phyloP scores from a whole-genome alignment of 164 flowering plant genomes.

The Stephania japonica region DNA sequence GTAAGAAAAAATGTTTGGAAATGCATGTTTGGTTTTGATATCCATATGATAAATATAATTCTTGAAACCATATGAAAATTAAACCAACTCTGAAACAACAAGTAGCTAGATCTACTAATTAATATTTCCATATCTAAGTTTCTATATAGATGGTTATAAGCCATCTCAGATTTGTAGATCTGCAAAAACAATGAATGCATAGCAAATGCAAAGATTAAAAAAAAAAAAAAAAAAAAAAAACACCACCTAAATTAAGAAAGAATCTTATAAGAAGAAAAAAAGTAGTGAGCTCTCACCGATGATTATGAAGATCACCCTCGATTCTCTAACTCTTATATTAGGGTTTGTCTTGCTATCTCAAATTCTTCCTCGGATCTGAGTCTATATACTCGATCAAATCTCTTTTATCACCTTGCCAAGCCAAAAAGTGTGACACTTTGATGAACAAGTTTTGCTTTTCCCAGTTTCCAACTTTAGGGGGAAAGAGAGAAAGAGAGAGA shows the following conservation, averaged over 20 bases:
- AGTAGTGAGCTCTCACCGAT: slow-evolving; percentile 14
- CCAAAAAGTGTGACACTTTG: not conserved
- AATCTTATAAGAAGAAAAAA: not conserved
- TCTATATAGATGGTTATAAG: not conserved
- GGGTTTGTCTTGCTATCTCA: not conserved
- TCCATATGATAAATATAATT: not conserved
- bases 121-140: not conserved
- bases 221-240: not conserved
- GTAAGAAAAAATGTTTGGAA: not conserved
- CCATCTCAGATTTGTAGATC: slow-evolving; percentile 5
- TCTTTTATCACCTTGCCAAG: slow-evolving; percentile 2
- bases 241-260: not conserved
- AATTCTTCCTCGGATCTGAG: slow-evolving; percentile 19
- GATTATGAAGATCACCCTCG: slow-evolving; percentile 3
- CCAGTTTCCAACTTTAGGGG: slow-evolving; percentile 9
- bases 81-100: not conserved
- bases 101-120: not conserved
- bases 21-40: not conserved
- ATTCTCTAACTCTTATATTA: not conserved
- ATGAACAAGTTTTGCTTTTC: not conserved
- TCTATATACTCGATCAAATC: not conserved
- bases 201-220: not conserved
- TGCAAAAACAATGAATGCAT: not conserved
- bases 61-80: not conserved
- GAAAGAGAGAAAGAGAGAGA: not conserved